A percentile compares a stretch with the other conserved stretches of the same genome.
Evolutionary conservation across 176 grass and related monocot genomes (phyloP).

Genomic region (Otatea glauca): DNA sequence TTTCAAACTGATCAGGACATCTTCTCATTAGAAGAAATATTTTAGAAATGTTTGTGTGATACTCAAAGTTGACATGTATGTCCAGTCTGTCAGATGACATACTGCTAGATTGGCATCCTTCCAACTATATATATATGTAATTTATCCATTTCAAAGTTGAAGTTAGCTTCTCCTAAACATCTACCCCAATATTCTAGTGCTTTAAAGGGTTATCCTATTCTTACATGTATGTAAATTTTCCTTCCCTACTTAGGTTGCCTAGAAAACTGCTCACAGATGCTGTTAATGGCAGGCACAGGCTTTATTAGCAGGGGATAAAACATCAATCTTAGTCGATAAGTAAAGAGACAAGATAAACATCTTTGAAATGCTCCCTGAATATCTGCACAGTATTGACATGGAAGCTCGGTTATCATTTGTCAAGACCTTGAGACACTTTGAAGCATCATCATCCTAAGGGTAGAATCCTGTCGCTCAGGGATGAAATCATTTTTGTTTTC

Average conservation of each 20-base stretch:
- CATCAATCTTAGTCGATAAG: conserved; percentile 25
- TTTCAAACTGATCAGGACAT: conserved; percentile 7
- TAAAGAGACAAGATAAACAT: neutral
- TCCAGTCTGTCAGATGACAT: neutral
- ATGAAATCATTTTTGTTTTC: neutral
- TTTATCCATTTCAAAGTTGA: conserved; percentile 7
- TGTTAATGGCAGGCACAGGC: conserved; percentile 6
- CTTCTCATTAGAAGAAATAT: neutral
- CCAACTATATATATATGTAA: conserved; percentile 6
- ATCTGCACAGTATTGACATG: neutral
- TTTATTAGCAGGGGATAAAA: neutral
- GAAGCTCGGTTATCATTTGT: neutral
- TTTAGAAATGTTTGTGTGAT: conserved; percentile 6
- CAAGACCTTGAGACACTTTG: neutral
- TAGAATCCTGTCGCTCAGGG: neutral
- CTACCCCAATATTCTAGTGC: neutral
- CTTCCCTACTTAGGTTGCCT: neutral
- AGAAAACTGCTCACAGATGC: neutral
- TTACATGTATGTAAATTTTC: conserved; percentile 20
- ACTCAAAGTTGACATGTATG: conserved; percentile 35
- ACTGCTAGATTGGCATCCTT: neutral
- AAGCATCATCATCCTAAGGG: neutral
- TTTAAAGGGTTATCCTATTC: neutral
- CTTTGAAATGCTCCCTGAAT: neutral
- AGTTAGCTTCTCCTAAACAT: conserved; percentile 5